Evolutionary conservation across 1,139 yeast genomes (phyloP), one percentile per base, ranked within the genome.

Genomic region (Trichomonascaceae sp.): DNA sequence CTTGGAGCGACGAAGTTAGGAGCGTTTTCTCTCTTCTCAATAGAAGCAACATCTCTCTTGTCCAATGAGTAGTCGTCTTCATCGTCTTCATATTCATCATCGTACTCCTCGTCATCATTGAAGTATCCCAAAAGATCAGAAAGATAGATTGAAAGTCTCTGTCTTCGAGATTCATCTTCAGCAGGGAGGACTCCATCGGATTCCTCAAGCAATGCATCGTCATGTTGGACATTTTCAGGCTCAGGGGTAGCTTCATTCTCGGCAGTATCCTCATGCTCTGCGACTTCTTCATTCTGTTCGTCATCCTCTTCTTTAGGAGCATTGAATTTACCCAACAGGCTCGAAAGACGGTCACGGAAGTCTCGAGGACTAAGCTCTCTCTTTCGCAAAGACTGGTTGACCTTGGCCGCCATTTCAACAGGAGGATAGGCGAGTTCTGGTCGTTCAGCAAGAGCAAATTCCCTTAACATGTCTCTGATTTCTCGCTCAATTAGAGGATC

Each of bases 11-110:
- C 32, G 15, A 8, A 10, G 48, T n/a, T 30, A 39, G 43, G 19
- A 43, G 30, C 44, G n/a, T 13, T 27, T 1, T 50, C 53, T 22
- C 53, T 36, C 53, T 50, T 45, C 22, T 45, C 53, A n/a, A n/a
- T n/a, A n/a, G n/a, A n/a, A n/a, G 30, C 44, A 20, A 19, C 39
- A 3, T 50, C 53, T 22, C 53, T 36, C 53, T 50, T 45, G 20
- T 45, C 53, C 12, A 50, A 24, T 17, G 30, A 32, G n/a, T n/a
- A n/a, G 13, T 32, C 49, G 12, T 20, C n/a, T 17, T 30, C 39
- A 8, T 49, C 45, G 19, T 39, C 46, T 7, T 48, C 46, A 10
- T 15, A 10, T 1, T 43, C 51, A 7, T 18, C 17, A 2, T 15
- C 19, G 17, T 15, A 9, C 3, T 27, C 47, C 10, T 24, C 43